phyloP scores from a whole-genome alignment of 768 basidiomycete species.

The Lentinula detonsa region DNA sequence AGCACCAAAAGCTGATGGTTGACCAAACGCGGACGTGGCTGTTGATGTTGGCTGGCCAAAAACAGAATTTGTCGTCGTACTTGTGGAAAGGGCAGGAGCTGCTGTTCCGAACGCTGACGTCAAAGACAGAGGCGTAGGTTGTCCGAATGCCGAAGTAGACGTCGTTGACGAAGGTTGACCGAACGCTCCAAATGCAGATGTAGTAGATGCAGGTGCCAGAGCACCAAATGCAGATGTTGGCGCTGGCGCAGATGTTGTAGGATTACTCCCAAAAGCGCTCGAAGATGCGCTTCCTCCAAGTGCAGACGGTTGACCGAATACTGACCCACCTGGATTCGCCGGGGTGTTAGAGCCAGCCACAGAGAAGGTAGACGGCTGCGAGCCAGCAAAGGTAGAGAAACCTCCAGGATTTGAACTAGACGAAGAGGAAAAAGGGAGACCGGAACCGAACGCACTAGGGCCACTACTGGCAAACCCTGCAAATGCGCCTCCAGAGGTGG shows the following conservation, averaged over 20 bases:
- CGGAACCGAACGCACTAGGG: constrained; percentile 11
- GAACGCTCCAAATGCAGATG: constrained; percentile 24
- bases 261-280: neutral
- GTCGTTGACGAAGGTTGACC: constrained; percentile 12
- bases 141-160: constrained; percentile 11
- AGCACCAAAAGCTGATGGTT: constrained; percentile 17
- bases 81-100: constrained; percentile 15
- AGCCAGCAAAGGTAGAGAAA: constrained; percentile 24
- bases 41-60: constrained; percentile 21
- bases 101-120: constrained; percentile 15
- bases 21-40: constrained; percentile 31
- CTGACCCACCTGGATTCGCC: neutral
- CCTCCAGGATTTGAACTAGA: constrained; percentile 9
- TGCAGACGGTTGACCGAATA: constrained; percentile 10
- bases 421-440: constrained; percentile 20
- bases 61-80: constrained; percentile 19
- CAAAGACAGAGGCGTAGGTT: constrained; percentile 12
- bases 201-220: neutral
- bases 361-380: constrained; percentile 4
- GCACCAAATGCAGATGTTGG: constrained; percentile 6
- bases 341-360: neutral
- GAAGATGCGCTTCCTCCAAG: neutral
- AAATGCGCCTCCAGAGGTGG: neutral
- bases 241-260: neutral
- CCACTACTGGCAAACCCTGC: neutral